phyloP scores from a whole-genome alignment of 192 early-diverging fungal genomes.

The Gonapodya prolifera region DNA sequence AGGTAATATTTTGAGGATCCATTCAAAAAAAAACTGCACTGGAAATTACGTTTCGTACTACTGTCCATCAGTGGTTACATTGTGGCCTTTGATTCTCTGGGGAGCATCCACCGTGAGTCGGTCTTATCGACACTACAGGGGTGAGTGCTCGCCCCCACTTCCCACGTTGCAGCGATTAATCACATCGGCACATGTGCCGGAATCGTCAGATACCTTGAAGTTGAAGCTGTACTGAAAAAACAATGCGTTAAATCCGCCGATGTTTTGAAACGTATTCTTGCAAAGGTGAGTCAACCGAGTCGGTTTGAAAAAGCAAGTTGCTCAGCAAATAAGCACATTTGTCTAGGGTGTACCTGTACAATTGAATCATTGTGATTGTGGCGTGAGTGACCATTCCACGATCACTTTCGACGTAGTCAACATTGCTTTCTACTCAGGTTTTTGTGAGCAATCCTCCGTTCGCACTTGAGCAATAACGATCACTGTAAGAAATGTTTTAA shows the following conservation, averaged over 20 bases:
- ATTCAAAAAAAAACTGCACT: too few relatives aligned
- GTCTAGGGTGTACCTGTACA: neutral
- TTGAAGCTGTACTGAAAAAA: neutral
- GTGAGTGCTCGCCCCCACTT: neutral
- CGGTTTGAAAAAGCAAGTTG: too few relatives aligned
- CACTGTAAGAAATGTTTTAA: too few relatives aligned
- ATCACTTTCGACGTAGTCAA: neutral
- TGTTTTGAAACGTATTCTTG: neutral
- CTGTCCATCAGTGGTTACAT: neutral
- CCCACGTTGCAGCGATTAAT: too few relatives aligned
- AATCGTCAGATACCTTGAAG: neutral
- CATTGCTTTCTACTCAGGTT: neutral
- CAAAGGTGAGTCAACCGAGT: neutral
- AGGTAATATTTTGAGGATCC: too few relatives aligned
- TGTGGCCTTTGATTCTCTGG: neutral
- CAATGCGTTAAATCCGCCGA: neutral
- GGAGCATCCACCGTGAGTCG: neutral
- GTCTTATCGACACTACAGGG: neutral
- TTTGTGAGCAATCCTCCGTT: neutral
- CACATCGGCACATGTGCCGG: too few relatives aligned
- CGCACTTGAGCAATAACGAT: too few relatives aligned
- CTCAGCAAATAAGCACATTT: too few relatives aligned
- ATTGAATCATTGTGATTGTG: neutral
- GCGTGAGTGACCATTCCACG: neutral
- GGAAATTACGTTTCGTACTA: neutral